These are phyloP conservation scores for Colletotrichum graminicola DNA, from an alignment of 2,329 filamentous ascomycete species.

Conservation along the genomic window DNA sequence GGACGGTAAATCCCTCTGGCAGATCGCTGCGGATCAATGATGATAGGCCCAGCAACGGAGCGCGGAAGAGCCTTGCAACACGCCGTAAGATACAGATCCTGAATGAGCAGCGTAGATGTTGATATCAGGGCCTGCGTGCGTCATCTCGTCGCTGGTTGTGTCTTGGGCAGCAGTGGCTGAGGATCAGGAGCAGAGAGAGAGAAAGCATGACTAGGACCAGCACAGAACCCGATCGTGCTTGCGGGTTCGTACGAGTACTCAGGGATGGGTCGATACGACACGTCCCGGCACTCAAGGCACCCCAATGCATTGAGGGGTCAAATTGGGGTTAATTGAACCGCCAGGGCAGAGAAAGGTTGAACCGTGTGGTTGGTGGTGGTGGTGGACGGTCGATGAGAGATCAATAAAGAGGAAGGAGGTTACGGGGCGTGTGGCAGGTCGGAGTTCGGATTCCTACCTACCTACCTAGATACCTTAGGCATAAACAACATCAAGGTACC, in stretches of 20 bases:
- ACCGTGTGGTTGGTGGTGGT: background rate
- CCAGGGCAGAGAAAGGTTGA: background rate
- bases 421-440: background rate
- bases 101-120: slow-evolving; percentile 4
- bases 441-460: background rate
- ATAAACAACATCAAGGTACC: background rate
- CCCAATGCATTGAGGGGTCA: background rate
- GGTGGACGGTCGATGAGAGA: background rate
- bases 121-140: background rate
- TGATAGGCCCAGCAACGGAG: background rate
- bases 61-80: background rate
- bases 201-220: slow-evolving; percentile 11
- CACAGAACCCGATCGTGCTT: background rate
- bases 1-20: background rate
- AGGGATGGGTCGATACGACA: background rate
- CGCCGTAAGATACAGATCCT: background rate
- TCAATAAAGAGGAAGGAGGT: background rate
- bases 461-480: background rate
- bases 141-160: slow-evolving; percentile 12
- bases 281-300: background rate
- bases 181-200: background rate
- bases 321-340: background rate
- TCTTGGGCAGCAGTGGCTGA: slow-evolving; percentile 7
- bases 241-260: background rate
- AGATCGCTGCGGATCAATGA: background rate